Evolutionary conservation across 106 monocot species (phyloP), one percentile per base, ranked within the genome.

Genomic region (Gastrodia elata): DNA sequence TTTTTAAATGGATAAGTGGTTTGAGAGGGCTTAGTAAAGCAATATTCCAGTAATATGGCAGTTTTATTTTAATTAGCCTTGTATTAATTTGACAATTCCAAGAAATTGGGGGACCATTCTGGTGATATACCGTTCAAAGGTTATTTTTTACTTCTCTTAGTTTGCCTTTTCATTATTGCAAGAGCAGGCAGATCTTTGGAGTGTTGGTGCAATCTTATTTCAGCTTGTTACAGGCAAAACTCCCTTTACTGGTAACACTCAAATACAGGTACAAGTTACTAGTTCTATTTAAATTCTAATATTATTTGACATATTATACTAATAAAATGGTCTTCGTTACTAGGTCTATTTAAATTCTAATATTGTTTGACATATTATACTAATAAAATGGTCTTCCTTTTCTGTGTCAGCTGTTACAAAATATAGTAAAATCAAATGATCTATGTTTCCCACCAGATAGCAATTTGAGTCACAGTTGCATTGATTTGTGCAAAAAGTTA

Each of bases 131-230:
- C n/a, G n/a, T n/a, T n/a, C 57, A 33, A 79, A 13, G 26, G 14
- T 37, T 71, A 39, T 34, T 43, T 5, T 77, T 30, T 11, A 37
- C 20, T 33, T 40, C 64, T 75, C 40, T 64, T 32, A 46, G 41
- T 6, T 70, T 0, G 57, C 38, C 20, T 64, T 22, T 70, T 73
- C 22, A 1, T 0, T 33, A 11, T 41, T 56, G 20, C 22, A 37
- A 76, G n/a, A 82, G 81, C 91, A 91, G 91, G 91, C 91, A 81
- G 91, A 91, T 85, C 82, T 91, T 41, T 91, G 91, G 91, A 91
- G 91, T 75, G 81, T 87, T 71, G 91, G 91, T 75, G 87, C 87
- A 30, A 91, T 91, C 40, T 78, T 91, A 35, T 91, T 75, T 79
- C 91, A 94, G 79, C 78, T 94, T 71, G 82, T 87, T 39, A 93